Conservation (phyloP, 108 stramenopile species). For the Epipyxis sp. region DNA sequence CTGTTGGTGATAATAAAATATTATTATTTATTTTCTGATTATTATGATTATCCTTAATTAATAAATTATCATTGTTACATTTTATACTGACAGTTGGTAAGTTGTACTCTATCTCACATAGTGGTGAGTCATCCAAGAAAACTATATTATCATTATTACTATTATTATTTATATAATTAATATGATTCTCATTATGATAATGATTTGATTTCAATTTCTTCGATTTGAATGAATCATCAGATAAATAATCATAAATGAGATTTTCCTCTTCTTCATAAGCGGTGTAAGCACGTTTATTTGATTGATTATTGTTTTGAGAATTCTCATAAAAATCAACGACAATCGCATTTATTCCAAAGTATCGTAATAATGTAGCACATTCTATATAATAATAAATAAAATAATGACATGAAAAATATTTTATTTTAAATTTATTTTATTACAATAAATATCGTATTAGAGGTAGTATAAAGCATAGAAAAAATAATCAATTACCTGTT, state of each 20-base stretch:
- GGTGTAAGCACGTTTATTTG: background rate
- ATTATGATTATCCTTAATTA: background rate
- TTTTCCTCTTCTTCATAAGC: background rate
- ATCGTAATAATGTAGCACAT: slow-evolving; percentile 24
- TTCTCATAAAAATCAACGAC: slow-evolving; percentile 1
- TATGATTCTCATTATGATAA: too few relatives aligned
- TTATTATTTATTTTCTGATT: background rate
- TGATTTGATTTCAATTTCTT: background rate
- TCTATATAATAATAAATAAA: too few relatives aligned
- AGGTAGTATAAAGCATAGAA: background rate
- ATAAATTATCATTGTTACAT: too few relatives aligned
- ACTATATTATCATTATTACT: too few relatives aligned
- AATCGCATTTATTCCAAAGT: background rate
- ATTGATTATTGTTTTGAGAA: background rate
- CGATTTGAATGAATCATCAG: background rate
- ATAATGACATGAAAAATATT: too few relatives aligned
- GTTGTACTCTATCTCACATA: too few relatives aligned
- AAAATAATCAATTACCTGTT: slow-evolving; percentile 34
- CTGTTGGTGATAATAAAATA: slow-evolving; percentile 5
- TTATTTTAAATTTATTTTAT: background rate
- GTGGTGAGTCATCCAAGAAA: too few relatives aligned
- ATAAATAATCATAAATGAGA: background rate
- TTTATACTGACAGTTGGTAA: too few relatives aligned
- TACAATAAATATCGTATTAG: background rate
- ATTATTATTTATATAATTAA: too few relatives aligned